These are phyloP conservation scores for Diaporthe capsici DNA, from an alignment of 2,329 filamentous ascomycete species.

Conservation along the genomic window DNA sequence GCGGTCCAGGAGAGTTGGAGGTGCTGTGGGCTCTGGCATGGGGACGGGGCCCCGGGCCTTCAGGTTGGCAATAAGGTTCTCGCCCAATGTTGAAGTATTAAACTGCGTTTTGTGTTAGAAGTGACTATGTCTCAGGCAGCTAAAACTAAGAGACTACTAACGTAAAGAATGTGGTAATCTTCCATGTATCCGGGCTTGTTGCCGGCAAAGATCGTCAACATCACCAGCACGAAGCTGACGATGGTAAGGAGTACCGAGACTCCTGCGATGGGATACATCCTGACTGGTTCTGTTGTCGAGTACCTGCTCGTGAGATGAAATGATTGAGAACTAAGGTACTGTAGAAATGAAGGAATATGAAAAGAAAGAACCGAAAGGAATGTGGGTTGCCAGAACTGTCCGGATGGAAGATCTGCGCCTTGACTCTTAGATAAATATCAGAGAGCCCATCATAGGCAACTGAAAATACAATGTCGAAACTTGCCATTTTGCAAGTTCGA, in stretches of 20 bases:
- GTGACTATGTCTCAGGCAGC: too few species aligned
- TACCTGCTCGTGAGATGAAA: conserved; percentile 16
- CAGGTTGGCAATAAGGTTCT: conserved; percentile 51
- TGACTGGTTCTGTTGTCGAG: conserved; percentile 3
- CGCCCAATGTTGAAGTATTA: conserved; percentile 58
- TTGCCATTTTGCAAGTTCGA: not conserved
- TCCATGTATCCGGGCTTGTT: conserved; percentile 54
- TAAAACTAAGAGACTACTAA: conserved; percentile 39
- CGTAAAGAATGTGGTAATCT: conserved; percentile 56
- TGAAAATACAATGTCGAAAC: not conserved
- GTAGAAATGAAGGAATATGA: not conserved
- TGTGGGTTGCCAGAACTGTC: not conserved
- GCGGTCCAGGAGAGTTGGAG: conserved; percentile 45
- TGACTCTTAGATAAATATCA: conserved; percentile 28
- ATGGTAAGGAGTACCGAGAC: conserved; percentile 53
- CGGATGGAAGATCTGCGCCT: not conserved
- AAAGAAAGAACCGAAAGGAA: conserved; percentile 1
- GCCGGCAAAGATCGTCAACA: conserved; percentile 56
- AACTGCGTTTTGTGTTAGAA: conserved; percentile 48
- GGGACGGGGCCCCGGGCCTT: conserved; percentile 20
- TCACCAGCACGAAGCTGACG: conserved; percentile 53
- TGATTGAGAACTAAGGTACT: not conserved
- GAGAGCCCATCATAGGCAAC: not conserved
- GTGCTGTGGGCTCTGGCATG: conserved; percentile 42
- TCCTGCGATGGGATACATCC: conserved; percentile 38